phyloP scores from a whole-genome alignment of 2,329 filamentous ascomycete species.

The Aspergillus chevalieri region DNA sequence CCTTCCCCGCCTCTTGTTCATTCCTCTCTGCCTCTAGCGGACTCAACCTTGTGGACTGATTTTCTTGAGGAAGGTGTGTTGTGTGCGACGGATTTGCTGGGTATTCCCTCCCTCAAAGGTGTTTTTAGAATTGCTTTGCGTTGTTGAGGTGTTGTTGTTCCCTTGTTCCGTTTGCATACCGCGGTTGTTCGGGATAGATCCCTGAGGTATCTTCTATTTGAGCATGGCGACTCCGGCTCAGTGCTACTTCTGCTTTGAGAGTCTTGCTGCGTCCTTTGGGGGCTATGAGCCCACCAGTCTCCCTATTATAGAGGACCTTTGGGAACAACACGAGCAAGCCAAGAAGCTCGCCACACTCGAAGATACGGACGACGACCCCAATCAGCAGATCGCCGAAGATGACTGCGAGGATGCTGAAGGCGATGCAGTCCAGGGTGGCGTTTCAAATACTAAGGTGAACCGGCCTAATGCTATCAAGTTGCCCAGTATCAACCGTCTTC shows the following conservation, averaged over 20 bases:
- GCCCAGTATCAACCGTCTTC: constrained; percentile 29
- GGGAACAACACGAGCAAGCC: constrained; percentile 46
- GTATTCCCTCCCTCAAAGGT: neutral
- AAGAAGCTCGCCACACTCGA: constrained; percentile 33
- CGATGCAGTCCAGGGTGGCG: constrained; percentile 8
- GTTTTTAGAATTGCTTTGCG: constrained; percentile 3
- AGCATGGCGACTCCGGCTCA: constrained; percentile 78
- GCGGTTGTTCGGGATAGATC: neutral
- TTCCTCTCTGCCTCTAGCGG: neutral
- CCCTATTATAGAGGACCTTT: constrained; percentile 63
- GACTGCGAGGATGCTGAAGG: constrained; percentile 23
- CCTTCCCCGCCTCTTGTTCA: neutral
- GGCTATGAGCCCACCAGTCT: constrained; percentile 62
- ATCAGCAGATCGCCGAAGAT: constrained; percentile 15
- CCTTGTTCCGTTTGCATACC: neutral
- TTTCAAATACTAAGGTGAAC: constrained; percentile 6
- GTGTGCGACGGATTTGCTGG: neutral
- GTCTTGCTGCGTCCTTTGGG: constrained; percentile 68
- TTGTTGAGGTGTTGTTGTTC: neutral
- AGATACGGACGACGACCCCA: constrained; percentile 10
- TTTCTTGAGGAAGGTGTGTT: neutral
- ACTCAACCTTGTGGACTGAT: neutral
- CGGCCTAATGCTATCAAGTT: constrained; percentile 22
- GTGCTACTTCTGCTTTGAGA: constrained; percentile 91
- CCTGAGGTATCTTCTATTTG: neutral